Base-by-base conservation (phyloP, 78 protist species). In the Capsaspora owczarzaki region DNA sequence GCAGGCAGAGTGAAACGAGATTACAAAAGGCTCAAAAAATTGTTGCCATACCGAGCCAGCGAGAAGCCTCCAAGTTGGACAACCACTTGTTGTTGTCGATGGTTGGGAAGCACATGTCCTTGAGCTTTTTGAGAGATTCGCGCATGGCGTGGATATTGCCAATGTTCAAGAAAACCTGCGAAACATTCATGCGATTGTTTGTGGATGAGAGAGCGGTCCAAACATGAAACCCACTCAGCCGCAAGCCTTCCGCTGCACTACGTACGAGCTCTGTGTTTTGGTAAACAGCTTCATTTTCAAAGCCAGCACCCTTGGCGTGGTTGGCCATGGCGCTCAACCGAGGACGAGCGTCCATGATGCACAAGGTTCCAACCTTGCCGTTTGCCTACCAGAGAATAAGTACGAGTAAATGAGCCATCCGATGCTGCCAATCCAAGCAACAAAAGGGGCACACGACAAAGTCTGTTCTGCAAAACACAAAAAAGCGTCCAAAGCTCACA, bases 91-190 rank as follows among this genome's bases (percentile, higher is more conserved):
- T 14, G 1, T 44, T 23, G 61, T 37, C 46, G 33, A 29, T n/a
- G 37, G 2, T 29, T 1, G 44, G 61, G 22, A n/a, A 25, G 40
- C 42, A 37, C 6, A 71, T 12, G 40, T 71, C 60, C 77, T 44
- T 6, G 37, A 89, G 31, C 25, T 78, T 27, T 29, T 47, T 66
- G 41, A 69, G 53, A 4, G 76, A 69, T 3, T 69, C 76, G 44
- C 93, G 84, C 89, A 95, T 85, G 23, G 82, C 87, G 61, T 95
- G 97, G 53, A 95, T 93, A 76, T 95, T 95, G 43, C 78, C 94
- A 49, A 95, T 92, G 40, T 82, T 78, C 35, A 90, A 27, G 76
- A 90, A 71, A 35, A n/a, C 8, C 61, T 23, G 37, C 60, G 8
- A 14, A 14, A 42, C 25, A 69, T 56, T 4, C n/a, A 29, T 56